Evolutionary conservation across 176 grass and related monocot species (phyloP), one percentile per base, ranked within the genome.

Genomic region (Otatea glauca): DNA sequence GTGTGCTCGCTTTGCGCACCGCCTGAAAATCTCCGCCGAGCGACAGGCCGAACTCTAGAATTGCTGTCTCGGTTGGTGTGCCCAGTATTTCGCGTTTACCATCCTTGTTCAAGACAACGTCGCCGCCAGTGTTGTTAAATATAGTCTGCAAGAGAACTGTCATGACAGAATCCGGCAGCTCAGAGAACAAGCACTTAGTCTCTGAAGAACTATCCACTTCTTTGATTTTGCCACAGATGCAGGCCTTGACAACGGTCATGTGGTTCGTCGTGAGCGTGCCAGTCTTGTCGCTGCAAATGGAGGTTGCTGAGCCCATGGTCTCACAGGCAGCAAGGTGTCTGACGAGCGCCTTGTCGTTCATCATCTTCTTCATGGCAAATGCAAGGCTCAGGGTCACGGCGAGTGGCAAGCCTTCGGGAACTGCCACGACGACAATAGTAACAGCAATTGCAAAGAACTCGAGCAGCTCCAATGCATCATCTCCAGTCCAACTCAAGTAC

Each of bases 281-380:
- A 0, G 95, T 98, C 89, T 98, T 98, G 82, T 98, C 95, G 53
- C 95, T 98, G 78, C 92, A 98, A 67, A 98, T 98, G 44, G 92
- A 88, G 60, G 95, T 98, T 13, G 92, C 78, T 20, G 95, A 98
- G 38, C 92, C 92, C 95, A 98, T 95, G 68, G 95, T 98, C 87
- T 98, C 95, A 34, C 95, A 98, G 24, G 95, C 95, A 25, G 95
- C 92, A 64, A 98, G 91, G 83, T 98, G 91, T 27, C 95, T 80
- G 35, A 98, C 92, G 3, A 98, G 91, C 27, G 95, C 95, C 86
- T 92, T 98, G 79, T 98, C 95, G 58, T 98, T 95, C 95, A 98
- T 98, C 95, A 98, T 98, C 84, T 98, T 98, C 75, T 98, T 98
- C 92, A 98, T 98, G 75, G 95, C 95, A 66, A 98, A 98, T 58